Conservation (phyloP, 1,284 basidiomycete genomes). For the Tetrapyrgos nigripes region DNA sequence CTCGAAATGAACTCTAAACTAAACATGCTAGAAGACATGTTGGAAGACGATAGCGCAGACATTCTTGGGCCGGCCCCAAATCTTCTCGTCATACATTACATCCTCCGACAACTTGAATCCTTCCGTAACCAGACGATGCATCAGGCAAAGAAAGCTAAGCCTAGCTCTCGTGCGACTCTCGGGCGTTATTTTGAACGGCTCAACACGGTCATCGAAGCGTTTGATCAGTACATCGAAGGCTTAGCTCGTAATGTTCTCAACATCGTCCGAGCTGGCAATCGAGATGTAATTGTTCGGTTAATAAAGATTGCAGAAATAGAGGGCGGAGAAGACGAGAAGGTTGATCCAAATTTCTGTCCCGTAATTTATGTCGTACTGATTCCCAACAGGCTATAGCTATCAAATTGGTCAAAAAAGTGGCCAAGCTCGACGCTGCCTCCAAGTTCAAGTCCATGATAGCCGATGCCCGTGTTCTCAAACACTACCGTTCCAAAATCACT, state of each 20-base stretch:
- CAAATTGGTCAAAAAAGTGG: constrained; percentile 91
- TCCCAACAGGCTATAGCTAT: constrained; percentile 83
- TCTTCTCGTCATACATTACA: constrained; percentile 90
- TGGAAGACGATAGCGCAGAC: constrained; percentile 74
- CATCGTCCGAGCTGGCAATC: constrained; percentile 81
- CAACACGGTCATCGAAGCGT: constrained; percentile 80
- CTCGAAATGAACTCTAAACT: constrained; percentile 89
- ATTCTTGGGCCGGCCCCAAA: constrained; percentile 88
- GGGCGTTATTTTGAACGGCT: constrained; percentile 89
- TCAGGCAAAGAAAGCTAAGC: constrained; percentile 87
- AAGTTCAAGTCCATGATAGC: constrained; percentile 94
- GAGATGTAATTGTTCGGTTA: constrained; percentile 88
- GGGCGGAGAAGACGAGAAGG: constrained; percentile 94
- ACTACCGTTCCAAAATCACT: constrained; percentile 92
- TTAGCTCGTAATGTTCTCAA: constrained; percentile 83
- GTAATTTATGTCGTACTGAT: background rate
- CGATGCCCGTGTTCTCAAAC: constrained; percentile 93
- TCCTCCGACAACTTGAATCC: constrained; percentile 87
- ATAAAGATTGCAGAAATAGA: constrained; percentile 96
- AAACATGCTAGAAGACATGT: constrained; percentile 79
- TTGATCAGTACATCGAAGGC: constrained; percentile 88
- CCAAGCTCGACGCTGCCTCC: constrained; percentile 86
- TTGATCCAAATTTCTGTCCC: constrained; percentile 35
- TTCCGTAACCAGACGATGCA: constrained; percentile 96
- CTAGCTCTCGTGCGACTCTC: constrained; percentile 72